phyloP scores from a whole-genome alignment of 2,329 filamentous ascomycete species.

The Cordyceps tenuipes region DNA sequence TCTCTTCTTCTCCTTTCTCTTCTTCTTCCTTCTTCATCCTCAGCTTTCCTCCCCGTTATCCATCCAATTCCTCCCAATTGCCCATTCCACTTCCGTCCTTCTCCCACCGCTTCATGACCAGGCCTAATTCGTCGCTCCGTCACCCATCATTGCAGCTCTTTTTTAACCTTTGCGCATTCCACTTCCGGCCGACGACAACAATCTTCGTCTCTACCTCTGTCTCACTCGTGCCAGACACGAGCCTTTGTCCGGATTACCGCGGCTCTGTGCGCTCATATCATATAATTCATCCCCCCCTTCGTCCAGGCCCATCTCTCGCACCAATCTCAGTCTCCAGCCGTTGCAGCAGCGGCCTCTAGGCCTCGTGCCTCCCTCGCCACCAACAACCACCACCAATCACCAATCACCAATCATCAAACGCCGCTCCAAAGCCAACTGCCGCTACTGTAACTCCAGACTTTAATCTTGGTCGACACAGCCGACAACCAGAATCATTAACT shows the following conservation, averaged over 20 bases:
- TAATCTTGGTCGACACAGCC: background rate
- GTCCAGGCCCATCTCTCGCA: background rate
- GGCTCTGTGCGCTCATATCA: no score
- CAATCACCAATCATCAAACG: no score
- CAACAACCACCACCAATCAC: no score
- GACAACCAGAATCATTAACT: background rate
- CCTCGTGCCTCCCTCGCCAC: no score
- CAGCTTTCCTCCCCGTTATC: no score
- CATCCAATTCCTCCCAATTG: background rate
- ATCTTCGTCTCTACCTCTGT: background rate
- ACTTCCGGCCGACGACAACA: background rate
- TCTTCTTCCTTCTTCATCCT: background rate
- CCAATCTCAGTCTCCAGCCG: background rate
- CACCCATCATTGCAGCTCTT: background rate
- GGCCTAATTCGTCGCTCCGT: background rate
- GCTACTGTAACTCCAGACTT: background rate
- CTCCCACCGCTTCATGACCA: background rate
- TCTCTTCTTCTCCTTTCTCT: background rate
- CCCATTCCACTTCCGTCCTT: background rate
- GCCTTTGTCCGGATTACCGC: no score
- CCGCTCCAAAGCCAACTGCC: background rate
- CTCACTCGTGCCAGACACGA: background rate
- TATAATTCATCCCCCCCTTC: background rate
- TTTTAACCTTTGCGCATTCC: constrained; percentile 3
- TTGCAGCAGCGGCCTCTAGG: no score